Evolutionary conservation across 192 early-diverging fungal genomes (phyloP).

Genomic region (Backusella mclennaniae): DNA sequence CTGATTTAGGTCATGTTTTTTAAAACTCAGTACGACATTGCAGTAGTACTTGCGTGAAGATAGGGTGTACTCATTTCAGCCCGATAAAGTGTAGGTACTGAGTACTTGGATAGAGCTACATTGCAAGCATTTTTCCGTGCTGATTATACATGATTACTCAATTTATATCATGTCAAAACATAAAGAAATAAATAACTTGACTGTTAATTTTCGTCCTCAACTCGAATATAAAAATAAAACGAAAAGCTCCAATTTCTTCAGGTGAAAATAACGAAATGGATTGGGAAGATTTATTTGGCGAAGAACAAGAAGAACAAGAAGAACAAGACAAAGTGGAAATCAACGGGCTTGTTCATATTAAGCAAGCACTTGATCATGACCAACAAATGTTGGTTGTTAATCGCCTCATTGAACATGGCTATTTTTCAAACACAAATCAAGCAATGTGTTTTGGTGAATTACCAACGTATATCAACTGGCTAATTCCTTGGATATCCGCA

Average conservation of each 20-base stretch:
- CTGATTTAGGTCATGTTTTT: not conserved
- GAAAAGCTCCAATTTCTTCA: too few species aligned
- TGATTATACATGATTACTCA: too few species aligned
- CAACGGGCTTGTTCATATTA: conserved; percentile 24
- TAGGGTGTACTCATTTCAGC: too few species aligned
- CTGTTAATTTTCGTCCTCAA: too few species aligned
- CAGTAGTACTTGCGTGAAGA: too few species aligned
- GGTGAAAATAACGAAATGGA: not conserved
- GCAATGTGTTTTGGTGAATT: conserved; percentile 50
- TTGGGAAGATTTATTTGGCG: conserved; percentile 23
- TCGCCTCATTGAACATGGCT: conserved; percentile 19
- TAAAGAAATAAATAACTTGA: too few species aligned
- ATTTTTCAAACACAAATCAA: conserved; percentile 39
- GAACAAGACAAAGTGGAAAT: conserved; percentile 13
- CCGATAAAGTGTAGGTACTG: too few species aligned
- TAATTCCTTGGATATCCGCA: conserved; percentile 10
- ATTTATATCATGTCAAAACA: too few species aligned
- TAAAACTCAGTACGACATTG: not conserved
- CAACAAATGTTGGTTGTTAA: conserved; percentile 32
- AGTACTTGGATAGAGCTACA: too few species aligned
- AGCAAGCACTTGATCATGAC: conserved; percentile 27
- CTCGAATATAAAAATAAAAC: too few species aligned
- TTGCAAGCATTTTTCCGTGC: too few species aligned
- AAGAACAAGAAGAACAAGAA: conserved; percentile 12
- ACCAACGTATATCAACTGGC: conserved; percentile 31